phyloP scores from a whole-genome alignment of 768 basidiomycete genomes.

The Thelephora ganbajun region DNA sequence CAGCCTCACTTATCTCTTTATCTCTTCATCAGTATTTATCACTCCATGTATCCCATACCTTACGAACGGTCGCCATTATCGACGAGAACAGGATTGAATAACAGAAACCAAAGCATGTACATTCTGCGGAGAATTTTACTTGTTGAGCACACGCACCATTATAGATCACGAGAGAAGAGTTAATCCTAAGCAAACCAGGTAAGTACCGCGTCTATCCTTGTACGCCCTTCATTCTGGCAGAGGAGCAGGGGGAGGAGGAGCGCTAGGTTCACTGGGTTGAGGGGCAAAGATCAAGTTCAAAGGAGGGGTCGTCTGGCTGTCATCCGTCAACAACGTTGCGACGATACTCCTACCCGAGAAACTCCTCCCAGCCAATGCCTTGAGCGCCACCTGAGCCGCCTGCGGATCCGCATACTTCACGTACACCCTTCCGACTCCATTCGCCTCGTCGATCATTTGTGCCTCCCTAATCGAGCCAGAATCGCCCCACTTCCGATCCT shows the following conservation, averaged over 20 bases:
- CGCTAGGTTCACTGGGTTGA: slow-evolving; percentile 72
- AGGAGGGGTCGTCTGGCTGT: slow-evolving; percentile 76
- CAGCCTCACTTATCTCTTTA: too few relatives aligned
- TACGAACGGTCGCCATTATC: too few relatives aligned
- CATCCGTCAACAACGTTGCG: slow-evolving; percentile 69
- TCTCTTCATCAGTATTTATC: too few relatives aligned
- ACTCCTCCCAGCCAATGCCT: slow-evolving; percentile 78
- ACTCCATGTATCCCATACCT: too few relatives aligned
- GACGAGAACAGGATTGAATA: too few relatives aligned
- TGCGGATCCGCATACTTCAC: slow-evolving; percentile 65
- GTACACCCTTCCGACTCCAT: slow-evolving; percentile 92
- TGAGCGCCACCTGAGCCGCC: slow-evolving; percentile 59
- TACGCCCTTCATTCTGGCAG: too few relatives aligned
- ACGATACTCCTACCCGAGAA: slow-evolving; percentile 82
- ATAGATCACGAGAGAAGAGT: too few relatives aligned
- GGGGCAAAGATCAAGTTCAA: slow-evolving; percentile 74
- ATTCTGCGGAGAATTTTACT: too few relatives aligned
- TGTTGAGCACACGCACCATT: too few relatives aligned
- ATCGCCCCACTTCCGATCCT: slow-evolving; percentile 76
- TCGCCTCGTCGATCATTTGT: slow-evolving; percentile 67
- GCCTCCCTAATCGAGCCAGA: slow-evolving; percentile 49
- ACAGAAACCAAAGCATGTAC: too few relatives aligned
- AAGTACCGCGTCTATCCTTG: too few relatives aligned
- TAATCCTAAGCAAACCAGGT: too few relatives aligned
- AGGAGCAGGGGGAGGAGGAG: slow-evolving; percentile 60